Evolutionary conservation across 2,329 filamentous ascomycete genomes (phyloP).

Genomic region (Colletotrichum chlorophyti): DNA sequence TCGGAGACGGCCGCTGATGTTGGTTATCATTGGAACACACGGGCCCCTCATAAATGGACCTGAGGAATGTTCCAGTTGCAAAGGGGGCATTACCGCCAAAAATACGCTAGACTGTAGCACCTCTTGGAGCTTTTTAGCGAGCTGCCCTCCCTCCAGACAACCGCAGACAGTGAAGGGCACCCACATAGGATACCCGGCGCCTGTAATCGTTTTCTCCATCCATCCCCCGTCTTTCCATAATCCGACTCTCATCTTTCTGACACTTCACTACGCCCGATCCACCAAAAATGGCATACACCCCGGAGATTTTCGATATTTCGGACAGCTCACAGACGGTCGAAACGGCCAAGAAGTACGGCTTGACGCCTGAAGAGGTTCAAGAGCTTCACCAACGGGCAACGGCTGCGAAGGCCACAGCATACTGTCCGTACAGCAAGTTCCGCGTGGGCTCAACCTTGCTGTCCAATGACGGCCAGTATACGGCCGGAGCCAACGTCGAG

Average conservation of each 20-base stretch:
- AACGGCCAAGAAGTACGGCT: conserved; percentile 48
- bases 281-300: conserved; percentile 26
- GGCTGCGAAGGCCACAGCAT: conserved; percentile 78
- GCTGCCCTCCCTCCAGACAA: too few species aligned
- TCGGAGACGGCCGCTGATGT: conserved; percentile 24
- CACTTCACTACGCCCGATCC: background rate
- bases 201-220: background rate
- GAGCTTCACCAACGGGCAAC: conserved; percentile 67
- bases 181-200: background rate
- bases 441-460: conserved; percentile 87
- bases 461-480: conserved; percentile 55
- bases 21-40: background rate
- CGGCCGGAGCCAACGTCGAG: conserved; percentile 88
- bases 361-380: conserved; percentile 70
- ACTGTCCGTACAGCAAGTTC: conserved; percentile 94
- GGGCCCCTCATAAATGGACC: conserved; percentile 17
- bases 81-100: conserved; percentile 3
- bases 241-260: background rate
- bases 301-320: conserved; percentile 34
- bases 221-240: conserved; percentile 4
- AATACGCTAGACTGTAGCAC: background rate
- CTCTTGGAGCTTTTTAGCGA: background rate
- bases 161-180: too few species aligned
- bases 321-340: conserved; percentile 28
- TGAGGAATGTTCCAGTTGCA: conserved; percentile 8